Evolutionary conservation across 2,329 filamentous ascomycete species (phyloP), one percentile per base, ranked within the genome.

Genomic region (Cadophora sp.): DNA sequence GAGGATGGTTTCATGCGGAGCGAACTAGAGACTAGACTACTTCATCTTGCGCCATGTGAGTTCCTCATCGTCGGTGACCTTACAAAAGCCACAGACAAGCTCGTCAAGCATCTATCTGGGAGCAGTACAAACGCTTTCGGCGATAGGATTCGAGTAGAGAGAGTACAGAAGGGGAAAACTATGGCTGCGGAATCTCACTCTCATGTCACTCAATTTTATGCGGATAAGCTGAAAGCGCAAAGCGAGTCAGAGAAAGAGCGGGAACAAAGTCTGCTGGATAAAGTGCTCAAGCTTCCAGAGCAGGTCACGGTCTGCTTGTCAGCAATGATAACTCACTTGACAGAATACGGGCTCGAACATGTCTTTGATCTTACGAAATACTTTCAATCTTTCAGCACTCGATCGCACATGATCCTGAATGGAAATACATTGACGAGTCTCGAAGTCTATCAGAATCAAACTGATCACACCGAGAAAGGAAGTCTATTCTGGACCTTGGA

Each of bases 1-100:
- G 93, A 98, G 74, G 96, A 99, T 76, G 94, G 95, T 1, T 98
- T 98, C 81, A 97, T 99, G 95, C 87, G 96, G 60, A 94, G 91
- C 75, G 96, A 99, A 78, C 92, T 99, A 40, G 96, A 99, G 81
- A 99, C 96, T 0, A 85, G 96, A n/a, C 82, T 99, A 29, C 83
- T 99, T 34, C 96, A 99, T 78, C 97, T 99, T 72, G 93, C 95
- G 0, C 96, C 96, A 0, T 97, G 94, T 80, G 96, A 99, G 79
- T 93, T 99, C 70, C 84, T 99, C 37, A 91, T 99, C 55, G 93
- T 99, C 1, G 96, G 96, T 16, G 89, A 96, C 16, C 86, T 98
- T 16, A 96, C 94, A 0, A 94, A 91, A 75, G 92, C 93, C 0
- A 97, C 94, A 0, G 93, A 98, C 50, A 98, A 98, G 80, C 86